phyloP scores from a whole-genome alignment of 2,329 filamentous ascomycete species.

The Colletotrichum sp. region DNA sequence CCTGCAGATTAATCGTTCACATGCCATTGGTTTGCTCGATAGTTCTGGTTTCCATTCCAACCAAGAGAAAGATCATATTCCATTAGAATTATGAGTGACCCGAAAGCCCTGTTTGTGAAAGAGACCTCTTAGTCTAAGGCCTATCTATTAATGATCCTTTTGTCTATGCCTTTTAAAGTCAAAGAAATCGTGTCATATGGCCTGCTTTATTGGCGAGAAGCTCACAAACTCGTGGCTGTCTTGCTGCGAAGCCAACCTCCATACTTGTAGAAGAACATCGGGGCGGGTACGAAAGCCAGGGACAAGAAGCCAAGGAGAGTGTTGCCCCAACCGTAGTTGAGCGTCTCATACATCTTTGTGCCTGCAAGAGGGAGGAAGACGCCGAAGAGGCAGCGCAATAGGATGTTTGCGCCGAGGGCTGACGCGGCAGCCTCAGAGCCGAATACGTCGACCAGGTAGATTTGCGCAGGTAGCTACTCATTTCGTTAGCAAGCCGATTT shows the following conservation, averaged over 20 bases:
- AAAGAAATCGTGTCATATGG: not conserved
- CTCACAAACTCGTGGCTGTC: conserved; percentile 44
- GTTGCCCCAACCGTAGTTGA: conserved; percentile 23
- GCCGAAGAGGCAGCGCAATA: not conserved
- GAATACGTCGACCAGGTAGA: conserved; percentile 69
- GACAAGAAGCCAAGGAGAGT: conserved; percentile 18
- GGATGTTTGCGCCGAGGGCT: conserved; percentile 60
- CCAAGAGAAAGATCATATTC: not conserved
- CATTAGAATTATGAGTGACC: not conserved
- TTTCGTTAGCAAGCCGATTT: not conserved
- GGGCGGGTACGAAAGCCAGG: not conserved
- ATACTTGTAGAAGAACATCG: not conserved
- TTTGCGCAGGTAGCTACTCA: conserved; percentile 48
- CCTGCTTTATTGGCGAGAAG: not conserved
- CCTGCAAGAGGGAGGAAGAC: conserved; percentile 18
- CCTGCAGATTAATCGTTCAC: not conserved
- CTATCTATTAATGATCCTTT: not conserved
- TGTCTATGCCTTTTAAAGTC: not conserved
- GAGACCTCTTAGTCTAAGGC: not conserved
- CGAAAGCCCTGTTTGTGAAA: not conserved
- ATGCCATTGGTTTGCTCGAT: not conserved
- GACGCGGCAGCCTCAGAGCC: conserved; percentile 50
- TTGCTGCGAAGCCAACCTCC: conserved; percentile 39
- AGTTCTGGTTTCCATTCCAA: not conserved
- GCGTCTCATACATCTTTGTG: conserved; percentile 8